Conservation (phyloP, 179 eudicot genomes). For the Silene coronaria region DNA sequence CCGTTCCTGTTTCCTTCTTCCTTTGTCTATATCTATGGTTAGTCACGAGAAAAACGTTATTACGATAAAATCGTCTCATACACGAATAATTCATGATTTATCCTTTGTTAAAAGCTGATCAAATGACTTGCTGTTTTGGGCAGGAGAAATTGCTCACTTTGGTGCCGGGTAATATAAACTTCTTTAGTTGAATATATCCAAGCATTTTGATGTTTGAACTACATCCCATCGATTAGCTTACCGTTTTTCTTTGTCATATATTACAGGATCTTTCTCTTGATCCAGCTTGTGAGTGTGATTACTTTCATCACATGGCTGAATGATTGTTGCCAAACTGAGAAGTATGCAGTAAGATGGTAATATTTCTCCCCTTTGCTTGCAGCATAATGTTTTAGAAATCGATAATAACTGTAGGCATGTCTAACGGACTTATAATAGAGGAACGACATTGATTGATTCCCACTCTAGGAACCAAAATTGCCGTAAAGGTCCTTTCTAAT, state of each 20-base stretch:
- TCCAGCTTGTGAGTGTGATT: slow-evolving; percentile 77
- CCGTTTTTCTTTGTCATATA: neutral
- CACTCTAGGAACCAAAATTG: too few species aligned
- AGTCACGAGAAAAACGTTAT: slow-evolving; percentile 29
- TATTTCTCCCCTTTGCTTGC: neutral
- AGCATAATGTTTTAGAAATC: neutral
- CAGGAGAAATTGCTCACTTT: slow-evolving; percentile 81
- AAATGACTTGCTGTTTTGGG: slow-evolving; percentile 15
- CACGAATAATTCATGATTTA: neutral
- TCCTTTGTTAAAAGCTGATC: neutral
- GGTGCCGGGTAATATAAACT: slow-evolving; percentile 66
- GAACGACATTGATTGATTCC: too few species aligned
- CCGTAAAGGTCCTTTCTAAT: neutral
- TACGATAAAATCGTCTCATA: too few species aligned
- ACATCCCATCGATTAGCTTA: neutral
- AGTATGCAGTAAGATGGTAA: slow-evolving; percentile 67
- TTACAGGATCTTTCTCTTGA: slow-evolving; percentile 67
- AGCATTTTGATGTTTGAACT: neutral
- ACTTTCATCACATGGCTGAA: slow-evolving; percentile 77
- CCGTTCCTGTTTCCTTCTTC: slow-evolving; percentile 52
- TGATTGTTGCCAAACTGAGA: slow-evolving; percentile 57
- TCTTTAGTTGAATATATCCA: neutral
- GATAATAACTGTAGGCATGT: too few species aligned
- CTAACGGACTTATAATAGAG: too few species aligned
- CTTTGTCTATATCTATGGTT: slow-evolving; percentile 53